phyloP scores from a whole-genome alignment of 2,329 filamentous ascomycete species.

The Trichophyton schoenleinii region DNA sequence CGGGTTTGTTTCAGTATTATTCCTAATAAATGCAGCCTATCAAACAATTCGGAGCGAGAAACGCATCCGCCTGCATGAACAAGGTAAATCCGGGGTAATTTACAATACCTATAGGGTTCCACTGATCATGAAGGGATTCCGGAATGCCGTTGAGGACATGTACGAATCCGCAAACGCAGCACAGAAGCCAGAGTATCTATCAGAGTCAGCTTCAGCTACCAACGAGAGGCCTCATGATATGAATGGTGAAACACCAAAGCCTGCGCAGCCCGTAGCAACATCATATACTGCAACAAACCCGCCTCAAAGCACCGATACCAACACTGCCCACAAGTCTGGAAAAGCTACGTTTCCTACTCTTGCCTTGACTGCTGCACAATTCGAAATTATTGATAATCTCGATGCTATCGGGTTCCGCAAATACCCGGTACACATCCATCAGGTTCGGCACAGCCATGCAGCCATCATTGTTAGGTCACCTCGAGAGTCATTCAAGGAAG shows the following conservation, averaged over 20 bases:
- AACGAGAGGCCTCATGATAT: background rate
- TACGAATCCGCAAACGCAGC: constrained; percentile 60
- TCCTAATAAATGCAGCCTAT: constrained; percentile 61
- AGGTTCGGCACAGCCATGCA: constrained; percentile 69
- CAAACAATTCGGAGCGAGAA: constrained; percentile 64
- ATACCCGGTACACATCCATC: constrained; percentile 43
- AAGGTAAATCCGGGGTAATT: constrained; percentile 54
- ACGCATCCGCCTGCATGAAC: constrained; percentile 64
- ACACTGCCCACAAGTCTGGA: background rate
- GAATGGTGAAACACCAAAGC: background rate
- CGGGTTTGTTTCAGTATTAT: constrained; percentile 58
- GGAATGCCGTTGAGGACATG: constrained; percentile 61
- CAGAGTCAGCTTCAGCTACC: constrained; percentile 36
- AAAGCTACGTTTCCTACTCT: constrained; percentile 40
- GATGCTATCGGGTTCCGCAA: constrained; percentile 51
- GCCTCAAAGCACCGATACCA: background rate
- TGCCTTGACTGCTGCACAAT: constrained; percentile 67
- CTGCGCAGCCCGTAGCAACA: background rate
- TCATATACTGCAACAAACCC: background rate
- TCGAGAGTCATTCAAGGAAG: constrained; percentile 61
- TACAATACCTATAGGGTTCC: constrained; percentile 63
- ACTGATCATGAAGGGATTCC: constrained; percentile 61
- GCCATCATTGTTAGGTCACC: constrained; percentile 69
- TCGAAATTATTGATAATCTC: constrained; percentile 68
- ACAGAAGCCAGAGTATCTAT: constrained; percentile 60